These are phyloP conservation scores for Vitis amurensis DNA, from an alignment of 164 flowering plant genomes.

Conservation along the genomic window DNA sequence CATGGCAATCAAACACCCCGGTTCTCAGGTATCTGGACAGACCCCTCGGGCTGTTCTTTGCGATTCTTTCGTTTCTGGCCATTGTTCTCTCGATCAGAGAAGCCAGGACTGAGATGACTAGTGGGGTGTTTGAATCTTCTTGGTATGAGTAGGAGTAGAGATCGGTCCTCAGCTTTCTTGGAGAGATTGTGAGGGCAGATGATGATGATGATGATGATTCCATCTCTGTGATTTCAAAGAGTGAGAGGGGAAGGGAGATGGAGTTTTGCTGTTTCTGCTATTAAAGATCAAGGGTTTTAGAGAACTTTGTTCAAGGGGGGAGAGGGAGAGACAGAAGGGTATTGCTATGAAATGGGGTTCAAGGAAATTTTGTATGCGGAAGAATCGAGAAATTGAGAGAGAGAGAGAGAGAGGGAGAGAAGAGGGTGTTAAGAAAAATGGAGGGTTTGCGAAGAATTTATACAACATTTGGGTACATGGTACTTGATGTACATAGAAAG, in stretches of 20 bases:
- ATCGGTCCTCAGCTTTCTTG: conserved; percentile 73
- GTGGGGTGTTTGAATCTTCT: conserved; percentile 53
- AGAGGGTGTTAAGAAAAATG: background rate
- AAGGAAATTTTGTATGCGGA: background rate
- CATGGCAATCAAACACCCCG: conserved; percentile 51
- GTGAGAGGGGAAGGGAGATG: background rate
- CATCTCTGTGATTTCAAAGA: background rate
- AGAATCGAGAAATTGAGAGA: background rate
- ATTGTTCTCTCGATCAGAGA: conserved; percentile 82
- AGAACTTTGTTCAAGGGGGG: too few relatives aligned
- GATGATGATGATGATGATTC: background rate
- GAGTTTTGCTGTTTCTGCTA: background rate
- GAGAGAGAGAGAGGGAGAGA: background rate
- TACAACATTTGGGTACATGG: background rate
- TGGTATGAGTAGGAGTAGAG: conserved; percentile 59
- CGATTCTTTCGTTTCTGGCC: conserved; percentile 60
- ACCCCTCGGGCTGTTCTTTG: conserved; percentile 32
- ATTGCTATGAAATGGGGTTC: background rate
- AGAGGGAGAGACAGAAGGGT: too few relatives aligned
- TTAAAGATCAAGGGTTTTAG: too few relatives aligned
- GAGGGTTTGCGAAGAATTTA: background rate
- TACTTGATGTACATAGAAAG: background rate
- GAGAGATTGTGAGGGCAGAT: conserved; percentile 50
- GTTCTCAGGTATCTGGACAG: conserved; percentile 22
- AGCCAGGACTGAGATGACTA: conserved; percentile 82